Evolutionary conservation across 495 filamentous ascomycete species (phyloP).

Genomic region (Xylaria grammica): DNA sequence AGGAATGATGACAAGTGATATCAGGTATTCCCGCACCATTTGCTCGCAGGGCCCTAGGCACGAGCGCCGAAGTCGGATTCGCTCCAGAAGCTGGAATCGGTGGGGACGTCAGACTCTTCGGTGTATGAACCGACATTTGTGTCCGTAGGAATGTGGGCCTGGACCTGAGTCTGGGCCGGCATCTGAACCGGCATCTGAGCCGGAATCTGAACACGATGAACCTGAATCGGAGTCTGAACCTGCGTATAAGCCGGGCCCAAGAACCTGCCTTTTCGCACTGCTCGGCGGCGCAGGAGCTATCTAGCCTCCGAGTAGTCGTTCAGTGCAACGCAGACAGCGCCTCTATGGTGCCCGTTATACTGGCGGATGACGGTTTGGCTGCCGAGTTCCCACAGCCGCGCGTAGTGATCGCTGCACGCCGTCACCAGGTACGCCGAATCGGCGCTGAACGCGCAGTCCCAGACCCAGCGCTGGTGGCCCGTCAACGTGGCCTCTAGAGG

Average conservation of each 20-base stretch:
- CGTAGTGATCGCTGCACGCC: slow-evolving; percentile 96
- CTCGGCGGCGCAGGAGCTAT: slow-evolving; percentile 34
- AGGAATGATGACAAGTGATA: not conserved
- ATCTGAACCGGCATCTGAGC: too few species aligned
- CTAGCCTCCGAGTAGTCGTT: slow-evolving; percentile 92
- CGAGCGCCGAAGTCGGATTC: slow-evolving; percentile 1
- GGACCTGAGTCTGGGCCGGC: not conserved
- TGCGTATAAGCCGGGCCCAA: not conserved
- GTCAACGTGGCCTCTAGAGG: slow-evolving; percentile 86
- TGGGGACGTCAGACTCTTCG: not conserved
- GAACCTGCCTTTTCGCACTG: not conserved
- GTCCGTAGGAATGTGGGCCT: not conserved
- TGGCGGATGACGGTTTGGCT: slow-evolving; percentile 90
- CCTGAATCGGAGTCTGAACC: not conserved
- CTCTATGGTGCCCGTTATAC: slow-evolving; percentile 96
- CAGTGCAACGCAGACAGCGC: slow-evolving; percentile 92
- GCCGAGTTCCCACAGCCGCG: slow-evolving; percentile 90
- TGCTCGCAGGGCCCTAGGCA: not conserved
- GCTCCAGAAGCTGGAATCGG: slow-evolving; percentile 14
- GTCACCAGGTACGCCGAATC: slow-evolving; percentile 98
- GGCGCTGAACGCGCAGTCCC: slow-evolving; percentile 98
- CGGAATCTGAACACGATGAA: not conserved
- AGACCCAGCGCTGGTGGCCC: slow-evolving; percentile 98
- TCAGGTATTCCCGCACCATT: not conserved
- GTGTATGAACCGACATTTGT: too few species aligned